Evolutionary conservation across 73 alveolate genomes (phyloP).

Genomic region (Urostyla sp.): DNA sequence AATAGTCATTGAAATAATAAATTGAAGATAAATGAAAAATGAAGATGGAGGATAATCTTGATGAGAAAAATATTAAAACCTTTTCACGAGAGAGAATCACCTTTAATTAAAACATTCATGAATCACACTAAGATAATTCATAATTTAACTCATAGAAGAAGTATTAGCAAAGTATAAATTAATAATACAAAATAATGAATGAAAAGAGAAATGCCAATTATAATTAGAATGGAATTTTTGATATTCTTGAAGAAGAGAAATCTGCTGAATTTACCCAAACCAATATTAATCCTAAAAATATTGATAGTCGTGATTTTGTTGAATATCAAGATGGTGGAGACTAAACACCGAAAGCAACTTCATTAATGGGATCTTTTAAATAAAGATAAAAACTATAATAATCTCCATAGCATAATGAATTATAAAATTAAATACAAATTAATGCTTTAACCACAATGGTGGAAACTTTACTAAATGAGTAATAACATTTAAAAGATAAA

Average conservation of each 20-base stretch:
- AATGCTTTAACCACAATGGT: constrained; percentile 26
- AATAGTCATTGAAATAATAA: constrained; percentile 16
- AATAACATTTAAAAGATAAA: constrained; percentile 23
- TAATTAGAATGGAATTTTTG: too few relatives aligned
- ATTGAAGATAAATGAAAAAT: constrained; percentile 23
- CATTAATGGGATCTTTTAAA: constrained; percentile 6
- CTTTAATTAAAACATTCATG: too few relatives aligned
- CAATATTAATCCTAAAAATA: background rate
- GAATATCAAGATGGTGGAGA: constrained; percentile 32
- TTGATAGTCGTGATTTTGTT: background rate
- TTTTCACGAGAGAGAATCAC: too few relatives aligned
- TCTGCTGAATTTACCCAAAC: constrained; percentile 10
- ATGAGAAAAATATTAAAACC: too few relatives aligned
- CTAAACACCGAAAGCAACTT: background rate
- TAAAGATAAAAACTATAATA: background rate
- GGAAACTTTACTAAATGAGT: constrained; percentile 11
- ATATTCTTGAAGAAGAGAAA: constrained; percentile 39
- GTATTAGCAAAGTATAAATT: too few relatives aligned
- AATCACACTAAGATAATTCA: too few relatives aligned
- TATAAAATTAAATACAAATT: constrained; percentile 5
- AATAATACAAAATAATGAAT: too few relatives aligned
- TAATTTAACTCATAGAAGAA: too few relatives aligned
- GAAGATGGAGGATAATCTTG: constrained; percentile 4
- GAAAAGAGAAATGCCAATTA: too few relatives aligned
- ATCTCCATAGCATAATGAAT: too few relatives aligned